Evolutionary conservation across 148 eudicot genomes (phyloP), one percentile per base, ranked within the genome.

Genomic region (Amaranthus hypochondriacus): DNA sequence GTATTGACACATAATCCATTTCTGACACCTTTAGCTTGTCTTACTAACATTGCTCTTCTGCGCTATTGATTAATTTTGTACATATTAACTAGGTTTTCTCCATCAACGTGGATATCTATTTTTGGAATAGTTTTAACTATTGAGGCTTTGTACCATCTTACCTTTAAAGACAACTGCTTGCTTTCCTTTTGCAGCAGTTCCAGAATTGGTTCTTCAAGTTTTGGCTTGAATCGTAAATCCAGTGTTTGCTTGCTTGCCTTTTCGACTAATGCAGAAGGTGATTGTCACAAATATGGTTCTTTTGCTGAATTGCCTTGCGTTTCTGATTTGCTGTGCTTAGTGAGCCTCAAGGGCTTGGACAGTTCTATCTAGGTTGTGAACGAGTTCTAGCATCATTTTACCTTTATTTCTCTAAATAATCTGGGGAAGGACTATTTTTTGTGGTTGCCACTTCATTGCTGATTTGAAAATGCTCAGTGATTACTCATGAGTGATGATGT

Each of bases 231-330:
- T 63, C 61, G 5, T 64, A 47, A 46, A 55, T 51, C 21, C 15
- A 15, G n/a, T 74, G 77, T 13, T 42, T 74, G 70, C 61, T 52
- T 63, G 43, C 44, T 54, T 64, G 52, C 50, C 28, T 44, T 74
- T 55, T 66, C 77, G 13, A 7, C 49, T 48, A 55, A 47, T 64
- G 11, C 3, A 10, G 43, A 66, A 44, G 47, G 46, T 55, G 58
- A 64, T 51, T 62, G 13, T 28, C 66, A 4, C 13, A 39, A 62
- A n/a, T 6, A 13, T 28, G 14, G 14, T 62, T 28, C 68, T 62
- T 72, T 4, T 52, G 47, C 60, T 61, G 10, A 6, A 15, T n/a
- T 43, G 15, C 46, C 62, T 21, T 52, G 18, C 54, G 15, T 4
- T 69, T 53, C 53, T 66, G 53, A 47, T 43, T 6, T 43, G 48